Base-by-base conservation (phyloP, 2,329 filamentous ascomycete genomes). In the Cryphonectria nitschkei region DNA sequence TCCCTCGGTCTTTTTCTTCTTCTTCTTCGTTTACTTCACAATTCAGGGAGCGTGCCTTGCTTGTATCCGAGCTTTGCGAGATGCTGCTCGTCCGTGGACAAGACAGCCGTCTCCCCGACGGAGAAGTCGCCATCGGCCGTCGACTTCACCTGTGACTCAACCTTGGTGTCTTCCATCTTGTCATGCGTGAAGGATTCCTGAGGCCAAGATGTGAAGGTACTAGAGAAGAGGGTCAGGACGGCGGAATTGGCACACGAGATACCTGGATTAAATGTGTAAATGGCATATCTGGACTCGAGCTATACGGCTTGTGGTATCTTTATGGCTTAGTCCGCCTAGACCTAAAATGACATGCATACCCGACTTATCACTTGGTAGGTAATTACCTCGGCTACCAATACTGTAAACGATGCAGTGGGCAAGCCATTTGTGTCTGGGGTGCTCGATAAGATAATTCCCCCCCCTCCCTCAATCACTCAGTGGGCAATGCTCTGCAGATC, bases 31-130 rank as follows among this genome's bases (percentile, higher is more conserved):
- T 22, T 4, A 8, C 9, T 22, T 9, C 4, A 8, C 4, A 8
- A 19, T 14, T 1, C 6, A 63, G 9, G 7, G 8, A 37, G 34
- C 72, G 13, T 26, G 73, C 75, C 75, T 68, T 80, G 78, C 71
- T 78, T 80, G 71, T 80, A 80, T 0, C 79, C 79, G 43, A 80
- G 67, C 14, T 74, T 76, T 9, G 78, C 79, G 52, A 80, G 74
- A 22, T 77, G 75, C 68, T 78, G 79, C 68, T 80, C 79, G 68
- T 80, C 78, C 13, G 73, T 73, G 39, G 70, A 68, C 2, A 72
- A 46, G 16, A 70, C 37, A 34, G 11, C 29, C 11, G 73, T 76
- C 70, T 71, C 69, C 29, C 73, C 72, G 6, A 68, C 68, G 37
- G 67, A 68, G 29, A 74, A 60, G 22, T 67, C 56, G 66, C 66